Evolutionary conservation across 176 grass and related monocot species (phyloP), one percentile per base, ranked within the genome.

Genomic region (Oryza nivara): DNA sequence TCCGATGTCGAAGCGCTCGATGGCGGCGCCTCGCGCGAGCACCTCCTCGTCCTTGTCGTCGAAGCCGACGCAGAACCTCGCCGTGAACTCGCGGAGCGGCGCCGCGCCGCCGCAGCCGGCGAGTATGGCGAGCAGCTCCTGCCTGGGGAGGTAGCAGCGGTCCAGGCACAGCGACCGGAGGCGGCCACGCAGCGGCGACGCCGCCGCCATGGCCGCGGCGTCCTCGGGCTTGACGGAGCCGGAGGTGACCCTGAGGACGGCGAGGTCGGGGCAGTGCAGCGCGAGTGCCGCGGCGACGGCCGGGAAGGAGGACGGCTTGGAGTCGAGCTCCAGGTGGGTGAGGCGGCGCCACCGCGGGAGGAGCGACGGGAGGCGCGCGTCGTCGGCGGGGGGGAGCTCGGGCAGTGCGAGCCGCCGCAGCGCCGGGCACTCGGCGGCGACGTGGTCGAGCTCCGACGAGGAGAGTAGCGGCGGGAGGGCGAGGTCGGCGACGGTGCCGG

Each of bases 211-310:
- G 30, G 87, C 87, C n/a, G 72, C 70, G 1, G 86, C 82, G 69
- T 97, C 94, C 58, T 94, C 91, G 3, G 83, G 68, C 49, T 92
- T 93, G 28, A 97, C 85, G 30, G 91, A 77, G 9, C 94, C 94
- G 2, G 68, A 71, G 41, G 75, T 73, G 6, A 58, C 8, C 73
- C 40, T 93, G 44, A 94, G 75, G 72, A 82, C 52, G 2, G 6
- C 11, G 60, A 97, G 74, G 65, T 12, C 64, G 1, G 64, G 84
- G 67, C 85, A 95, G 83, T 83, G 83, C 35, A 11, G 3, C 4
- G 25, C 83, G 7, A 97, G 82, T 65, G 86, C 68, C 65, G 46
- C 23, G n/a, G 75, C 89, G 48, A 92, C 48, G 5, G 76, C 61
- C 23, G 77, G 60, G 83, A 97, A 89, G 19, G 89, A 84, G 0